phyloP scores from a whole-genome alignment of 148 eudicot genomes.

The Polygonum maritimum region DNA sequence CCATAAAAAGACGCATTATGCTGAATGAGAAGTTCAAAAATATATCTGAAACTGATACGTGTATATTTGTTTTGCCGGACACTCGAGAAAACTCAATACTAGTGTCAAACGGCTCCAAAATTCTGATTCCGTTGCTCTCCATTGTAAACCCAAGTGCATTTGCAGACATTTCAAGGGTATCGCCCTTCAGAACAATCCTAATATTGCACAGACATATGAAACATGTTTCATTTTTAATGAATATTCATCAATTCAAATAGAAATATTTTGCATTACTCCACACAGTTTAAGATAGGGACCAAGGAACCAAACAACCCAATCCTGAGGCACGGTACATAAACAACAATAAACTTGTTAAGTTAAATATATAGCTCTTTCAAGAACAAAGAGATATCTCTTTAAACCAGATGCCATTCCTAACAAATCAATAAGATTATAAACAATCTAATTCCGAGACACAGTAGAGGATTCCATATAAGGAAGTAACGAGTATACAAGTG shows the following conservation, averaged over 20 bases:
- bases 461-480: neutral
- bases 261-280: neutral
- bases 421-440: neutral
- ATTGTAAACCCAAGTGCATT: constrained; percentile 79
- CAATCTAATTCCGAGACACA: neutral
- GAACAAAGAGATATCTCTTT: neutral
- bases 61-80: constrained; percentile 74
- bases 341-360: neutral
- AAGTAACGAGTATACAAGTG: neutral
- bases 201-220: neutral
- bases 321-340: neutral
- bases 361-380: neutral
- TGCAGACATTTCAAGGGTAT: constrained; percentile 71
- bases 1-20: constrained; percentile 79
- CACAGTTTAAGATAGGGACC: neutral
- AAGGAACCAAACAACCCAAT: neutral
- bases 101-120: constrained; percentile 96
- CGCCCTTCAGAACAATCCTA: constrained; percentile 85
- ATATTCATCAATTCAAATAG: neutral
- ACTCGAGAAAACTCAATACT: constrained; percentile 61
- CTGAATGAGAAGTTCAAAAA: constrained; percentile 97
- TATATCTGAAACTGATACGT: constrained; percentile 68
- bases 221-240: constrained; percentile 1
- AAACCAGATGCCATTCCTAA: neutral
- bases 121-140: constrained; percentile 93